Percentiles rank a stretch among this genome's conserved stretches.
Evolutionary conservation across 176 grass and related monocot species (phyloP).

Genomic region (Tillandsia leiboldiana): DNA sequence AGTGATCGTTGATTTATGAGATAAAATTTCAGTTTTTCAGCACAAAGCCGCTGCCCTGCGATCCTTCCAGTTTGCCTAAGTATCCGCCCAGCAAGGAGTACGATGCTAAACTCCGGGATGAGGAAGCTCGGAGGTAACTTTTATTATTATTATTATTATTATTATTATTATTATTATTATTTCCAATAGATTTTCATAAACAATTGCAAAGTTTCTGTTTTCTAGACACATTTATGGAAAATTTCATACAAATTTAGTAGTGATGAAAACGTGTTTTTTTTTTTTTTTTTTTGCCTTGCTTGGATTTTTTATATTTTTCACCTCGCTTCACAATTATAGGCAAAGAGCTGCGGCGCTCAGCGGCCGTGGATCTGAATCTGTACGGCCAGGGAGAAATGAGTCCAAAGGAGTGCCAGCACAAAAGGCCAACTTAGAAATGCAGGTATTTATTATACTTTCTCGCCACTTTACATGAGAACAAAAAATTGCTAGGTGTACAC

Average conservation of each 20-base stretch:
- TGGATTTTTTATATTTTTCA: neutral
- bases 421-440: conserved; percentile 25
- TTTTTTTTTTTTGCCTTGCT: neutral
- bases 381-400: conserved; percentile 41
- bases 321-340: conserved; percentile 17
- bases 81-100: conserved; percentile 39
- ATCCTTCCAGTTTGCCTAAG: conserved; percentile 39
- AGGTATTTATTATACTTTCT: conserved; percentile 29
- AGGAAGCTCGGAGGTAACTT: conserved; percentile 30
- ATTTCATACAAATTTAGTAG: neutral
- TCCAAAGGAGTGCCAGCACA: conserved; percentile 31
- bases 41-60: conserved; percentile 33
- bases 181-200: neutral
- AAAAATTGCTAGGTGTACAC: too few relatives aligned
- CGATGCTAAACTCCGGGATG: conserved; percentile 36
- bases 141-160: neutral
- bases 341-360: conserved; percentile 35
- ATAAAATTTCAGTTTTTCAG: conserved; percentile 29
- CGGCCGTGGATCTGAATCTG: conserved; percentile 42
- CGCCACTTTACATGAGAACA: neutral
- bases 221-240: neutral
- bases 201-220: neutral
- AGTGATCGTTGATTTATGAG: neutral
- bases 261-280: neutral
- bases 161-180: too few relatives aligned